Conservation (phyloP, 495 filamentous ascomycete species). For the Lepraria neglecta region DNA sequence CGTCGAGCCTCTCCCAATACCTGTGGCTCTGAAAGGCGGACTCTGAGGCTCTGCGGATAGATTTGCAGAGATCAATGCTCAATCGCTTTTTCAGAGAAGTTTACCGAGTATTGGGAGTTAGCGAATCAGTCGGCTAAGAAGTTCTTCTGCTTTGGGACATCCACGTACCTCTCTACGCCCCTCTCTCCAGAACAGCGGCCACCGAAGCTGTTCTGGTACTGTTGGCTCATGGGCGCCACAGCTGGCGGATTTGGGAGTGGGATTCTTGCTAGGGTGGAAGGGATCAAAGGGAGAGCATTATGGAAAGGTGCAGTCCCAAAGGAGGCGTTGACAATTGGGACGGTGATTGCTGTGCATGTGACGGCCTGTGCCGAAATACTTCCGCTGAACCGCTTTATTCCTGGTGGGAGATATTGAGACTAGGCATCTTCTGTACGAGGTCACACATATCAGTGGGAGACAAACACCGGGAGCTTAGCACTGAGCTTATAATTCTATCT, state of each 20-base stretch:
- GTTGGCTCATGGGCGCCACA: slow-evolving; percentile 7
- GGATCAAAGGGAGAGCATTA: slow-evolving; percentile 6
- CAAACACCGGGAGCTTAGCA: too few relatives aligned
- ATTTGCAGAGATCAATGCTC: slow-evolving; percentile 8
- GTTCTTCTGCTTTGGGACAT: slow-evolving; percentile 8
- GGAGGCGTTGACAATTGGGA: slow-evolving; percentile 6
- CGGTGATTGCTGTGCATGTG: slow-evolving; percentile 18
- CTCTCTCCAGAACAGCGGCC: slow-evolving; percentile 10
- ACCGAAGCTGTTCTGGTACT: slow-evolving; percentile 17
- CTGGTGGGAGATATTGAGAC: not conserved
- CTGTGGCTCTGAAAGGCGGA: slow-evolving; percentile 1
- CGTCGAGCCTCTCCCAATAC: slow-evolving; percentile 13
- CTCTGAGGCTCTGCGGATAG: slow-evolving; percentile 1
- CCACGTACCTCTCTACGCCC: slow-evolving; percentile 1
- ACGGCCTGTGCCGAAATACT: slow-evolving; percentile 3
- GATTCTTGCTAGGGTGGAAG: slow-evolving; percentile 2
- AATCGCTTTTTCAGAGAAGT: not conserved
- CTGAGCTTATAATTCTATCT: too few relatives aligned
- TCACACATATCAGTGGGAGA: too few relatives aligned
- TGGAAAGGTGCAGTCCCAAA: slow-evolving; percentile 3
- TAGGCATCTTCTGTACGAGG: too few relatives aligned
- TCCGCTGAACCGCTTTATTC: not conserved
- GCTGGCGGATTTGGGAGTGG: slow-evolving; percentile 10
- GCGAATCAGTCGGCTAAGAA: slow-evolving; percentile 4
- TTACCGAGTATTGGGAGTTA: not conserved